phyloP scores from a whole-genome alignment of 2,329 filamentous ascomycete genomes.

The Xylaria arbuscula region DNA sequence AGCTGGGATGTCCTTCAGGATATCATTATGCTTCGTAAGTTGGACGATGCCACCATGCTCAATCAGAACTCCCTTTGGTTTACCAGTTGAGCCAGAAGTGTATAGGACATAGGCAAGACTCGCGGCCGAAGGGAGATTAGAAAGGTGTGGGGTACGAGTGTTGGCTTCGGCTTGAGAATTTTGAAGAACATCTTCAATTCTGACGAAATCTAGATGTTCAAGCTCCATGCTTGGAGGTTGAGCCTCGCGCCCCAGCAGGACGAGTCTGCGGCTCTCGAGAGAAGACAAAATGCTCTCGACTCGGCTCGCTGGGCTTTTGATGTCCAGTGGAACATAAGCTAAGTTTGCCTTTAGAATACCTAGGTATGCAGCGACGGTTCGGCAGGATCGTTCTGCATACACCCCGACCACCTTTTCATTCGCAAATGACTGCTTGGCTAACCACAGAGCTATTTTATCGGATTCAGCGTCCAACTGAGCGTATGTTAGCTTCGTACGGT shows the following conservation, averaged over 20 bases:
- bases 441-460: background rate
- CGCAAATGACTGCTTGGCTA: background rate
- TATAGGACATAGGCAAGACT: slow-evolving; percentile 31
- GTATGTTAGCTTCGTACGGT: slow-evolving; percentile 9
- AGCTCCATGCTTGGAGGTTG: slow-evolving; percentile 3
- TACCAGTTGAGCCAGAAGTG: slow-evolving; percentile 26
- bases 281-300: slow-evolving; percentile 18
- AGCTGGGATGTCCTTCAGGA: background rate
- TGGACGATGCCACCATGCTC: slow-evolving; percentile 23
- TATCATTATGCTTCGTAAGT: slow-evolving; percentile 8
- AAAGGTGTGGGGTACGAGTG: background rate
- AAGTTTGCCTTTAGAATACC: slow-evolving; percentile 24
- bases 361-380: slow-evolving; percentile 18
- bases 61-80: slow-evolving; percentile 25
- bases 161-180: background rate
- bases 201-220: background rate
- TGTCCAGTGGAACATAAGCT: slow-evolving; percentile 24
- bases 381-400: slow-evolving; percentile 10
- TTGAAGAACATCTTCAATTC: slow-evolving; percentile 6
- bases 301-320: slow-evolving; percentile 10
- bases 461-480: slow-evolving; percentile 7
- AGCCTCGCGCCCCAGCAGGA: slow-evolving; percentile 8
- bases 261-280: background rate
- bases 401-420: slow-evolving; percentile 15
- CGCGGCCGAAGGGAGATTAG: background rate